Conservation (phyloP, 768 basidiomycete species). For the Rhodotorula babjevae region DNA sequence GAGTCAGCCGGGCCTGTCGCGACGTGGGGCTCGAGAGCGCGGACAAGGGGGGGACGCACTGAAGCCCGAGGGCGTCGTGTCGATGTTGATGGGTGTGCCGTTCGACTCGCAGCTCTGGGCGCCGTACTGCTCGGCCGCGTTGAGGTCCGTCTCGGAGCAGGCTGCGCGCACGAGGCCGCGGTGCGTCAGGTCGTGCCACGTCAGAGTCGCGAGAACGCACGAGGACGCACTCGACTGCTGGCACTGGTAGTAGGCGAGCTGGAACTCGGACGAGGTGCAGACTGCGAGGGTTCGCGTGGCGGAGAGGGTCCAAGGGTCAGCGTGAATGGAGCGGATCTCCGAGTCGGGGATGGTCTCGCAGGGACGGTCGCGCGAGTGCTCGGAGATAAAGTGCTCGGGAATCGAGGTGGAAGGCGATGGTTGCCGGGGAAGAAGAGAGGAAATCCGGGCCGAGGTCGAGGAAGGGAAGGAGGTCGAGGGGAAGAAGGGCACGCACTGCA, state of each 20-base stretch:
- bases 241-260: constrained; percentile 26
- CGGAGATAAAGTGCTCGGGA: too few species aligned
- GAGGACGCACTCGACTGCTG: constrained; percentile 22
- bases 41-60: neutral
- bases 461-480: neutral
- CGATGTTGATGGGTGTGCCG: constrained; percentile 26
- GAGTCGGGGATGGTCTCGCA: too few species aligned
- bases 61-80: constrained; percentile 7
- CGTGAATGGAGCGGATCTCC: too few species aligned
- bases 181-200: too few species aligned
- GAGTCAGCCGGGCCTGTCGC: too few species aligned
- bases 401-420: too few species aligned
- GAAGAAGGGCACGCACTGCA: constrained; percentile 1
- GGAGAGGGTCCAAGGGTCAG: too few species aligned
- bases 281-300: neutral
- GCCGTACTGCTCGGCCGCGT: constrained; percentile 21
- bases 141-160: constrained; percentile 11
- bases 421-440: too few species aligned
- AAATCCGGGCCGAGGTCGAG: too few species aligned
- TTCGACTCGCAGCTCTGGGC: neutral
- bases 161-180: neutral
- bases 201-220: too few species aligned
- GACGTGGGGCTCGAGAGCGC: too few species aligned
- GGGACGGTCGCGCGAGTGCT: too few species aligned
- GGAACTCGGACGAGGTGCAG: constrained; percentile 26